These are phyloP conservation scores for Licmophora abbreviata DNA, from an alignment of 108 stramenopile species.

Conservation along the genomic window DNA sequence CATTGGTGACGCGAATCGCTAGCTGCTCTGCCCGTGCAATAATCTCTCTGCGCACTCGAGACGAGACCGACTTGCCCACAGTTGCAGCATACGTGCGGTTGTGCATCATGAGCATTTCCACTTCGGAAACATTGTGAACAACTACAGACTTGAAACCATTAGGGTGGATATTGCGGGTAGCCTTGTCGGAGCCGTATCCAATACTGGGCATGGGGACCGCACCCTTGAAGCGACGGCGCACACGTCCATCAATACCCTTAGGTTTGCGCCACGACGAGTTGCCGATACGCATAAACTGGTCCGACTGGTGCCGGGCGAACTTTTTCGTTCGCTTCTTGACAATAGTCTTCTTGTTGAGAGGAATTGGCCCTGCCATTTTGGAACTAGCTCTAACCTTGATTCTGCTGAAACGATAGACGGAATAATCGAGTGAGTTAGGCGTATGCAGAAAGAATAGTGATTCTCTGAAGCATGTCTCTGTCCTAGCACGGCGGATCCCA, in stretches of 20 bases:
- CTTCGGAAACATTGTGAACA: constrained; percentile 92
- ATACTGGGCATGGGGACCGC: constrained; percentile 96
- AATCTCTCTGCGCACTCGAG: constrained; percentile 90
- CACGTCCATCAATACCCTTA: constrained; percentile 99
- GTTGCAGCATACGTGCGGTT: constrained; percentile 99
- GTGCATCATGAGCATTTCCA: constrained; percentile 99
- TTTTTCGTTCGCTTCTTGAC: constrained; percentile 99
- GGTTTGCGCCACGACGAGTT: constrained; percentile 97
- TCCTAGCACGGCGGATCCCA: no score
- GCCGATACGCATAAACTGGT: constrained; percentile 94
- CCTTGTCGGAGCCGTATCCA: constrained; percentile 99
- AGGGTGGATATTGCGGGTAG: constrained; percentile 94
- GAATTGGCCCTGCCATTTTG: constrained; percentile 86
- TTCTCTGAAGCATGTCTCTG: no score
- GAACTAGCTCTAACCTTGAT: no score
- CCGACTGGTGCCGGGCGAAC: constrained; percentile 97
- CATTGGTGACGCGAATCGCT: constrained; percentile 68
- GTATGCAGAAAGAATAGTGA: no score
- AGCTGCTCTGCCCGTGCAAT: constrained; percentile 97
- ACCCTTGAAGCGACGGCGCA: constrained; percentile 99
- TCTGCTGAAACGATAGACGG: no score
- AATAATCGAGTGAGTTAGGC: no score
- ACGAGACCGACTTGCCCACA: constrained; percentile 92
- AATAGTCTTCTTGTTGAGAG: constrained; percentile 91
- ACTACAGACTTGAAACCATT: constrained; percentile 98